Base-by-base conservation (phyloP, 257 asterid genomes). In the Ilex asprella region DNA sequence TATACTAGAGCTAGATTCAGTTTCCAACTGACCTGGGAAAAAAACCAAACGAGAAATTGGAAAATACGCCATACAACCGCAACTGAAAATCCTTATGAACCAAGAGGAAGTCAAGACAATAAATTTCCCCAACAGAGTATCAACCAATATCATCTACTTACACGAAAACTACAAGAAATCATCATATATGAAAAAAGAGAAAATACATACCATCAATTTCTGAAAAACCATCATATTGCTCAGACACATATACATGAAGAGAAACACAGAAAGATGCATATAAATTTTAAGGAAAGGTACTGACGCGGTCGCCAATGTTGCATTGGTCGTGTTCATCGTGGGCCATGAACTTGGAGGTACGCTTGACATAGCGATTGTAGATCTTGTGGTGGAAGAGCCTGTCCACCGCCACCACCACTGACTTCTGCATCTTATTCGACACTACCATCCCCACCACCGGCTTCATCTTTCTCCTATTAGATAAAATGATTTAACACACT, bases 261-360 rank as follows among this genome's bases (percentile, higher is more conserved):
- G 41, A 1, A 43, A 30, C 12, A 6, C 1, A 44, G 11, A 14
- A n/a, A 51, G 3, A 63, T 2, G 13, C n/a, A 21, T 6, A 16
- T 5, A 54, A 10, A 50, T 6, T 30, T 31, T 54, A 1, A 12
- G 2, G 14, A 58, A 13, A n/a, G 43, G n/a, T 9, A 69, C 86
- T 46, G 47, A 89, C 97, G 8, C 81, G 88, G 63, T 89, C 95
- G 41, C 96, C 98, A 47, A 81, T 86, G 69, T 86, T 86, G 70
- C 96, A 91, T 32, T 71, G 68, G 32, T 86, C 64, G 0, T 67
- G 58, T 69, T 92, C 95, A 69, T 91, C 96, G 72, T 91, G 96
- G 1, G 98, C 96, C 98, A 88, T 88, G 81, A 91, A 91, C 62
- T 88, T 88, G 70, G 95, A 86, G 67, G 97, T 92, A 32, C 98